Evolutionary conservation across 352 stramenopile genomes (phyloP), one percentile per base, ranked within the genome.

Genomic region (Globisporangium spiculum): DNA sequence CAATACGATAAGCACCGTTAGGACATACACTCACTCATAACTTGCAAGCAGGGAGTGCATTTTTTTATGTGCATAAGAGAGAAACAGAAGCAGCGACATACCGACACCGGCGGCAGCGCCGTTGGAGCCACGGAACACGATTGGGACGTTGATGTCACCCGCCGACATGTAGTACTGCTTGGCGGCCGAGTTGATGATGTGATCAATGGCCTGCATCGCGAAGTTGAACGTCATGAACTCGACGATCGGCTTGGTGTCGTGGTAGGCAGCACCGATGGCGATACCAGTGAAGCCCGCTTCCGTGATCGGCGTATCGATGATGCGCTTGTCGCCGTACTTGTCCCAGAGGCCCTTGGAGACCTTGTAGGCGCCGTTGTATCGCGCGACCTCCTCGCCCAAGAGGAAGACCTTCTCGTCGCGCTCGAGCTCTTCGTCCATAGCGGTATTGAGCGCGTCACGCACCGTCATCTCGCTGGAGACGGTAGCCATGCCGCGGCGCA

Each of bases 191-290:
- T 99, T 99, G 60, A 99, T 91, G 74, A 99, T 98, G 77, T 99
- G 98, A 88, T 99, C 98, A 73, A 99, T 99, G 34, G 97, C 98
- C 75, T 99, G 97, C 94, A 99, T 99, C 67, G 96, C 96, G 80
- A 99, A 99, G 84, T 99, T 99, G 78, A 99, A 99, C 30, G 98
- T 99, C 98, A 99, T 99, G 82, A 99, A 99, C 88, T 99, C 98
- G 26, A 99, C 91, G 57, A 99, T 93, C 46, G 98, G 98, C 79
- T 96, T 94, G 14, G 99, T 91, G 83, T 97, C 93, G 77, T 99
- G 96, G 87, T 99, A 99, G 55, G 97, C 91, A 46, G 97, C 91
- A 57, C 97, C 97, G 41, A 99, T 80, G 38, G 93, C 96, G 36
- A 99, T 80, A 60, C 94, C 94, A 24, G 94, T 94, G 75, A 98